A percentile compares a stretch with the other conserved stretches of the same genome.
phyloP scores from a whole-genome alignment of 768 basidiomycete genomes.

The Termitomyces sp. region DNA sequence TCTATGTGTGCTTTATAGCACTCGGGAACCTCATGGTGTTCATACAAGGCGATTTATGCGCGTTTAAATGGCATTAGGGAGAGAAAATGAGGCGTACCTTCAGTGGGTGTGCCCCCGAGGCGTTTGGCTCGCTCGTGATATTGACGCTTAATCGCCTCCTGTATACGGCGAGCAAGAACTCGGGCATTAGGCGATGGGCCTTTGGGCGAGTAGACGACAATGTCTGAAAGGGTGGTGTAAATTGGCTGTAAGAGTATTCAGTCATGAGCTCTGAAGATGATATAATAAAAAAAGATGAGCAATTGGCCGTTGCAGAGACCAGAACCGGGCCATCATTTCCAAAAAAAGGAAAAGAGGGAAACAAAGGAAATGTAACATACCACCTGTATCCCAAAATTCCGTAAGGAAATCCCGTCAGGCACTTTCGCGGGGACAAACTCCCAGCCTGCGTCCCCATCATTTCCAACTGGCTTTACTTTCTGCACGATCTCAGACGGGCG shows the following conservation, averaged over 20 bases:
- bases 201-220: conserved; percentile 79
- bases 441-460: conserved; percentile 26
- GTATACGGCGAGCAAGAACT: conserved; percentile 60
- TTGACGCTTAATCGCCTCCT: conserved; percentile 55
- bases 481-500: conserved; percentile 33
- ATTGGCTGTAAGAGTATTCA: conserved; percentile 50
- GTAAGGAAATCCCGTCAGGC: conserved; percentile 75
- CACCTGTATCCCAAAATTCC: conserved; percentile 88
- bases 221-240: conserved; percentile 83
- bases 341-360: conserved; percentile 2
- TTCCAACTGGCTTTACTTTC: conserved; percentile 9
- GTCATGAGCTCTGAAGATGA: conserved; percentile 1
- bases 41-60: neutral
- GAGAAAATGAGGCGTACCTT: neutral
- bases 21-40: neutral
- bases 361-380: conserved; percentile 39
- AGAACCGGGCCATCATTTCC: neutral
- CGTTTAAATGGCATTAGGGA: neutral
- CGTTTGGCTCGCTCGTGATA: conserved; percentile 35
- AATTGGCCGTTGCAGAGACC: neutral
- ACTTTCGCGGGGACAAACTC: conserved; percentile 68
- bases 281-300: conserved; percentile 1
- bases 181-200: conserved; percentile 54
- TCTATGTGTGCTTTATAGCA: neutral
- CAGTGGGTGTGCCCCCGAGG: neutral